Percentiles rank a stretch among this genome's conserved stretches.
phyloP scores from a whole-genome alignment of 441 rosid genomes.

The Metrosideros polymorpha region DNA sequence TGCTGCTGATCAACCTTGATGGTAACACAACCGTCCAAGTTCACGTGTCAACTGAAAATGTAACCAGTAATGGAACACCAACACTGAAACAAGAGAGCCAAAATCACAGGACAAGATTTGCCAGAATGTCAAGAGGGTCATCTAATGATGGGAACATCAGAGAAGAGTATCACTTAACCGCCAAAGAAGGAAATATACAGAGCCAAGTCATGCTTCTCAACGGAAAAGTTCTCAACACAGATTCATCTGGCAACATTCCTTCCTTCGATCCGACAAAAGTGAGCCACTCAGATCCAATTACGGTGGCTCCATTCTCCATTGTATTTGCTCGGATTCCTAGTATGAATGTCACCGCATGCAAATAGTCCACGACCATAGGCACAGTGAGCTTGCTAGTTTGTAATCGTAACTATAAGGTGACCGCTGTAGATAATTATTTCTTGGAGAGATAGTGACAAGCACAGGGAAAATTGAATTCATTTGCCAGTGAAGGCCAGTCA shows the following conservation, averaged over 20 bases:
- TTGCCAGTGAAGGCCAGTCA: background rate
- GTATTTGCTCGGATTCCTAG: conserved; percentile 22
- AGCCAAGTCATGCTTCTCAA: conserved; percentile 30
- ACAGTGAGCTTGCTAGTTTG: background rate
- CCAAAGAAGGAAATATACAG: conserved; percentile 28
- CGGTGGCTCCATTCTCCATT: conserved; percentile 31
- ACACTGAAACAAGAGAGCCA: background rate
- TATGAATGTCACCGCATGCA: conserved; percentile 25
- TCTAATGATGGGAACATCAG: background rate
- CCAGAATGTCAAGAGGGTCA: conserved; percentile 1
- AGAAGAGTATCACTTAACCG: conserved; percentile 40
- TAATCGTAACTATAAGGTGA: background rate
- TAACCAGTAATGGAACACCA: background rate
- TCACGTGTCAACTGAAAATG: conserved; percentile 11
- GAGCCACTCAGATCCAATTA: conserved; percentile 17
- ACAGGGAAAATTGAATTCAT: background rate
- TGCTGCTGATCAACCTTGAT: conserved; percentile 25
- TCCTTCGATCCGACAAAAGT: conserved; percentile 17
- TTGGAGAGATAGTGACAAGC: background rate
- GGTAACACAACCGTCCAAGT: conserved; percentile 10
- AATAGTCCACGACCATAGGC: background rate
- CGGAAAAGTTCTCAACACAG: conserved; percentile 20
- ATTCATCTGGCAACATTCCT: conserved; percentile 25
- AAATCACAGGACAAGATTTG: background rate
- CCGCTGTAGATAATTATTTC: background rate